These are phyloP conservation scores for Microdochium bolleyi DNA, from an alignment of 2,329 filamentous ascomycete genomes.

Conservation along the genomic window DNA sequence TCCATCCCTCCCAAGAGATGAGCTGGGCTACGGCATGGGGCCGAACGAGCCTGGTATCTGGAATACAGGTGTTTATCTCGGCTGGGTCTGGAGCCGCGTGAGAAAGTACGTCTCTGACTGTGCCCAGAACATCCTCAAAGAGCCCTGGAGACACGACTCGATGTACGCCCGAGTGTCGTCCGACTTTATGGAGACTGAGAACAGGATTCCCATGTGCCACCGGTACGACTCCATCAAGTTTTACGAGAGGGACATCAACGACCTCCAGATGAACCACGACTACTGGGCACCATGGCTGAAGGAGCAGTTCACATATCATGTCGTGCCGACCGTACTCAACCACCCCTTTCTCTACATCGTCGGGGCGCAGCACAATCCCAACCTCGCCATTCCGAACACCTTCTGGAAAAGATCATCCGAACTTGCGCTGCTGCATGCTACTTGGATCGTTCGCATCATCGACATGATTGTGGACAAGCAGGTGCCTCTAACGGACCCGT, in stretches of 20 bases:
- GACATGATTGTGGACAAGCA: constrained; percentile 45
- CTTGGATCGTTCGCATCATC: constrained; percentile 45
- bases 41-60: constrained; percentile 37
- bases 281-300: constrained; percentile 46
- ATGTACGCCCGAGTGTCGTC: constrained; percentile 41
- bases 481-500: constrained; percentile 38
- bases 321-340: constrained; percentile 41
- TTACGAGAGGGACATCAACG: constrained; percentile 37
- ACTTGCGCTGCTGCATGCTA: constrained; percentile 40
- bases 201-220: constrained; percentile 38
- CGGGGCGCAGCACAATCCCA: constrained; percentile 41
- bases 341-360: constrained; percentile 46
- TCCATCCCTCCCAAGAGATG: constrained; percentile 34
- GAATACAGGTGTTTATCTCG: constrained; percentile 39
- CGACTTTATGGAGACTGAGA: constrained; percentile 42
- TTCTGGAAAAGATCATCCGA: constrained; percentile 46
- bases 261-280: constrained; percentile 32
- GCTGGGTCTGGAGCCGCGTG: constrained; percentile 42
- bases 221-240: constrained; percentile 45
- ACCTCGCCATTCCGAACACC: constrained; percentile 42
- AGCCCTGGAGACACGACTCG: constrained; percentile 43
- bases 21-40: constrained; percentile 25
- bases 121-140: constrained; percentile 34
- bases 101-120: constrained; percentile 39
- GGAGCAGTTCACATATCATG: constrained; percentile 44